Evolutionary conservation across 2,329 filamentous ascomycete species (phyloP), one percentile per base, ranked within the genome.

Genomic region (Lecanicillium sp.): DNA sequence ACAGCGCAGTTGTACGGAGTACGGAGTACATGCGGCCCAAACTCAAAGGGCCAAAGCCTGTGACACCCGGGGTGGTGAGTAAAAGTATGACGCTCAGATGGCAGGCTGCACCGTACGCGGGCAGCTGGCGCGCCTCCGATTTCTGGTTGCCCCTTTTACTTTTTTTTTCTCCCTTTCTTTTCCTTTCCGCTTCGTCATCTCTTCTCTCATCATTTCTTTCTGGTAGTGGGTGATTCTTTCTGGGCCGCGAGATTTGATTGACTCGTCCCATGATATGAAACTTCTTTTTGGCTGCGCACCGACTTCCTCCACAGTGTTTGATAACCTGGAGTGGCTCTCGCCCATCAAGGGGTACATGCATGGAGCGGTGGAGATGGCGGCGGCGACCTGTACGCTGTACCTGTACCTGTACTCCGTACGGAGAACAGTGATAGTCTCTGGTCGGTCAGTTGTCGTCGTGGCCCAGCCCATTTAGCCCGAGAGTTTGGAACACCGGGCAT

Each of bases 251-350:
- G n/a, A 38, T 45, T 45, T 32, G 44, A 38, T 39, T 47, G 43
- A 45, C 35, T 47, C 44, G 26, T 39, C 35, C 27, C 44, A 47
- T 47, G 27, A 24, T 14, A 26, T 21, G 36, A 39, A 47, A 39
- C 36, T 47, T 40, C 30, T 33, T 40, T 46, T 47, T 40, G 35
- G 36, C 26, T 29, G 36, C 36, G 44, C 44, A 47, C 19, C 44
- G 44, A 46, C 29, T 32, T 47, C 36, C 44, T 37, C 44, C 44
- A 47, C 44, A 40, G 10, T 33, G 44, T 40, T 40, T 33, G 24
- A 47, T 47, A 21, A 33, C 44, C 14, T 40, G 44, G 35, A 29
- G 36, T 40, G 44, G 36, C 44, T 39, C 23, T 40, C 29, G 11
- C 21, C 2, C 11, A 30, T 37, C n/a, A 39, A 46, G 44, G 44